Evolutionary conservation across 768 basidiomycete species (phyloP).

Genomic region (Kwoniella sp.): DNA sequence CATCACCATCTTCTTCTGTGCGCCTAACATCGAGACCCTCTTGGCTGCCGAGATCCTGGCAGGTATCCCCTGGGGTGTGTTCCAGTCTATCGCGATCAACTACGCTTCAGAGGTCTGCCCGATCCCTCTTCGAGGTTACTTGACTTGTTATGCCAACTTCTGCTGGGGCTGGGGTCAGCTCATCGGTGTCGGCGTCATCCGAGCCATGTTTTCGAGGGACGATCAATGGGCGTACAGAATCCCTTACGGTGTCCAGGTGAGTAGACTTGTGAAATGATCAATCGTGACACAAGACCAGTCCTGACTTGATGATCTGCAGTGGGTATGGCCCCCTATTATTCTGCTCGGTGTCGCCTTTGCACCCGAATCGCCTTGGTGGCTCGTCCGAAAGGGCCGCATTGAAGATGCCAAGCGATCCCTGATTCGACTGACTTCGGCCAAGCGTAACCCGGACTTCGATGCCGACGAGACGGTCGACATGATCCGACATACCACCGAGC

Average conservation of each 20-base stretch:
- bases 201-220: constrained; percentile 40
- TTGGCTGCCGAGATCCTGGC: constrained; percentile 50
- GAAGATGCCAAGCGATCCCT: constrained; percentile 46
- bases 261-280: not conserved
- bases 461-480: constrained; percentile 55
- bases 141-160: constrained; percentile 55
- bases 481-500: constrained; percentile 57
- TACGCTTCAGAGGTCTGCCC: constrained; percentile 56
- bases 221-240: constrained; percentile 45
- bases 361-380: constrained; percentile 55
- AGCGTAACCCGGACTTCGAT: constrained; percentile 46
- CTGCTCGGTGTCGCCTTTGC: constrained; percentile 46
- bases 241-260: constrained; percentile 31
- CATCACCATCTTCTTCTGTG: constrained; percentile 49
- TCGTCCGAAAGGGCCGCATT: constrained; percentile 45
- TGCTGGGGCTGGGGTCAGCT: constrained; percentile 57
- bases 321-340: constrained; percentile 48
- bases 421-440: constrained; percentile 33
- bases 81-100: constrained; percentile 51
- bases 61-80: constrained; percentile 56
- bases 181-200: constrained; percentile 52
- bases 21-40: constrained; percentile 36
- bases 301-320: constrained; percentile 22
- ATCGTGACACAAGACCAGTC: not conserved
- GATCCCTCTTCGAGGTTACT: constrained; percentile 51